Base-by-base conservation (phyloP, 345 rosid genomes). In the Brassica rapa region DNA sequence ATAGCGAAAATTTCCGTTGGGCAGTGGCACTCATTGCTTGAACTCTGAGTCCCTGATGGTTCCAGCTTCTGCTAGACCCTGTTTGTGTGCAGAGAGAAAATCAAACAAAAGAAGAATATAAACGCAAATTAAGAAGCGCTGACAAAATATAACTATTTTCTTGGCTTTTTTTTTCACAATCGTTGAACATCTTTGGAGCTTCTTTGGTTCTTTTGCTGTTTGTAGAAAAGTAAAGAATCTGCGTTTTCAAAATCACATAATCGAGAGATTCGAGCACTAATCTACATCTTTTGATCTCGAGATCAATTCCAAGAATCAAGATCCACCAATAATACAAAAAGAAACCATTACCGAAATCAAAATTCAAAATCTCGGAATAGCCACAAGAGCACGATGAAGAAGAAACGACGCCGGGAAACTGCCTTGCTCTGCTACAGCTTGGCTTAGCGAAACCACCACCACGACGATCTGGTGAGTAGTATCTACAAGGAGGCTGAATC, bases 1-100 rank as follows among this genome's bases (percentile, higher is more conserved):
- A 80, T 1, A 87, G 70, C 16, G 82, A 82, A 72, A 83, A 81
- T 63, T 25, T 84, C 66, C 89, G 92, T 73, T 67, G 85, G 4
- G 87, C 84, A 35, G 88, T 71, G 57, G 87, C 84, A 82, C 88
- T 82, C 97, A 89, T 92, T 6, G 87, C 87, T 78, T 86, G 89
- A 82, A 89, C 86, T 64, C 82, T 85, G 71, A 82, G 68, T 53
- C 85, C 78, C 78, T 79, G 88, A 62, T 81, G 75, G 74, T 85
- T 88, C 87, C 90, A 82, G 70, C 76, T 84, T 80, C 68, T 77
- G 68, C 74, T 81, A 19, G 70, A 78, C 46, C 88, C 92, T 86
- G 76, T 51, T 77, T 70, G 68, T 51, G 65, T 12, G 5, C 2
- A 49, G 46, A 39, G 49, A 64, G 35, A 69, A 69, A 70, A 62